These are phyloP conservation scores for Botrytis byssoidea DNA, from an alignment of 2,329 filamentous ascomycete genomes.

Conservation along the genomic window DNA sequence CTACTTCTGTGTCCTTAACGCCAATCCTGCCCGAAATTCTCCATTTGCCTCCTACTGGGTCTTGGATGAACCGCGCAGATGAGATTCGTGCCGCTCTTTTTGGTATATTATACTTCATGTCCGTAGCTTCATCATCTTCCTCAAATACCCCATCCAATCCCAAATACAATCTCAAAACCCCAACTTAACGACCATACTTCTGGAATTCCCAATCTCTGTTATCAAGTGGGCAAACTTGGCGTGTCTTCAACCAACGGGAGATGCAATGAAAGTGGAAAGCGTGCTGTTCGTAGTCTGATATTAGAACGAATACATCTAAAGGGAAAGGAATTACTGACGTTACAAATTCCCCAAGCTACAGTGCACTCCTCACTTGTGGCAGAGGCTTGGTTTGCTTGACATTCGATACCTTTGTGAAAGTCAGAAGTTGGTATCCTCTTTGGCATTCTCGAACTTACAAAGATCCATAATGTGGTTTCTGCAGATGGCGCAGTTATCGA, in stretches of 20 bases:
- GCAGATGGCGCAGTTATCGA: constrained; percentile 99
- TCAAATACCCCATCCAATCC: neutral
- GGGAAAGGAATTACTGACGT: constrained; percentile 60
- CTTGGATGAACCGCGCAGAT: constrained; percentile 6
- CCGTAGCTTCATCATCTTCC: constrained; percentile 7
- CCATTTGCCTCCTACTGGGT: neutral
- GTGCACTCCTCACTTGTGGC: constrained; percentile 98
- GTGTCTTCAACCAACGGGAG: constrained; percentile 97
- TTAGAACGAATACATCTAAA: constrained; percentile 8
- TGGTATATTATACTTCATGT: constrained; percentile 16
- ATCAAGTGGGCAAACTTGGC: constrained; percentile 95
- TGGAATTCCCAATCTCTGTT: constrained; percentile 99
- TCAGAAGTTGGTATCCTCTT: neutral
- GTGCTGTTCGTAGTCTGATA: constrained; percentile 58
- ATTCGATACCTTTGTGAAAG: constrained; percentile 74
- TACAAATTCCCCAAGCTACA: constrained; percentile 98
- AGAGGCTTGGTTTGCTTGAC: constrained; percentile 96
- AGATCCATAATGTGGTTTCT: constrained; percentile 99
- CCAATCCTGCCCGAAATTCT: constrained; percentile 14
- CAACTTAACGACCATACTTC: constrained; percentile 76
- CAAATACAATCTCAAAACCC: neutral
- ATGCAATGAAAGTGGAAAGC: constrained; percentile 99
- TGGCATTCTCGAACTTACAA: constrained; percentile 55
- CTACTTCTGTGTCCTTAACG: constrained; percentile 20
- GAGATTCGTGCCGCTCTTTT: constrained; percentile 15